Evolutionary conservation across 2,329 filamentous ascomycete species (phyloP), one percentile per base, ranked within the genome.

Genomic region (Neopestalotiopsis rosae): DNA sequence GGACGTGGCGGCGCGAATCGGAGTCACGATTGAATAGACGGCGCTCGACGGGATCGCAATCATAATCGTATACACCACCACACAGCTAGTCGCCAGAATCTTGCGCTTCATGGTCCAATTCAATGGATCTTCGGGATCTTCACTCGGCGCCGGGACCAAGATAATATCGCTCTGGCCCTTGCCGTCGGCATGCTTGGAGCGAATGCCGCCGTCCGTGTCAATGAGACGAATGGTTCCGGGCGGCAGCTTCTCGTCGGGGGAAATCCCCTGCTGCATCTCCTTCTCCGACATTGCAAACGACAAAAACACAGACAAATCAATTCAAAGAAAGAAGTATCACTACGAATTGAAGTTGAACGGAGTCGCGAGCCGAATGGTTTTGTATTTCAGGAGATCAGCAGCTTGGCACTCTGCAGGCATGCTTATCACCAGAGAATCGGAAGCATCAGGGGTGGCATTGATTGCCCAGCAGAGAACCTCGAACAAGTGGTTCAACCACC

Each of bases 41-140:
- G 77, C 81, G 2, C 80, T 80, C 1, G 78, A 74, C 1, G 73
- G 71, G 5, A 74, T 63, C 32, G 32, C 42, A 28, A 38, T 17
- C 24, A 38, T 28, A 71, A 72, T 2, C 71, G 49, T 71, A 66
- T 42, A 73, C 67, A 76, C 67, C 10, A 78, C 72, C 10, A 73
- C 73, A 69, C 74, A 78, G 40, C 73, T 52, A 34, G 79, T 61
- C 5, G 76, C 75, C 42, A 76, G 67, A n/a, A 71, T 67, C 70
- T 78, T 78, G 69, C 76, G 75, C 20, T 76, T 69, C 14, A 73
- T 69, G 24, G 71, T 71, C 86, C 86, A 86, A 69, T 86, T 88
- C 42, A 89, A 76, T 2, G 86, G 87, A 69, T 88, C 87, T 56
- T 87, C 84, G 4, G 85, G 83, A 69, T 88, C 84, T 13, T 77